phyloP scores from a whole-genome alignment of 495 filamentous ascomycete species.

The Penicillium malachiteum region DNA sequence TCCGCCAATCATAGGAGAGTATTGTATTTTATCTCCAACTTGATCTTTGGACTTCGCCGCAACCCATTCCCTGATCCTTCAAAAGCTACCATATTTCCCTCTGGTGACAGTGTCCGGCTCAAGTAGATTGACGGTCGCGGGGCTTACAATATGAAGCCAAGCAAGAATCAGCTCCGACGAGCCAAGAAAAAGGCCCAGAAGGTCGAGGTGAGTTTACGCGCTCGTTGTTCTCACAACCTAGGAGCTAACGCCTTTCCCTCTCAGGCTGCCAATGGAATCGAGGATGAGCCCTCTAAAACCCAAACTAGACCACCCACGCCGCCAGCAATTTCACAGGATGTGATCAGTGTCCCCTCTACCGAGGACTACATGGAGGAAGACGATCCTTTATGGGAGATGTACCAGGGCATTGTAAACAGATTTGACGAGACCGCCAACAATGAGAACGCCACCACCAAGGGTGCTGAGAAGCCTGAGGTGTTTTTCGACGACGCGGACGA shows the following conservation, averaged over 20 bases:
- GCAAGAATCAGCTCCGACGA: conserved; percentile 80
- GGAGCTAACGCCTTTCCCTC: conserved; percentile 14
- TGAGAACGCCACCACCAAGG: conserved; percentile 60
- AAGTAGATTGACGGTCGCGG: not conserved
- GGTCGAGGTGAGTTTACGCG: conserved; percentile 26
- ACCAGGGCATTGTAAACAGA: conserved; percentile 73
- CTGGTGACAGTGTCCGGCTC: not conserved
- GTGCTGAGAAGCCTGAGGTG: conserved; percentile 80
- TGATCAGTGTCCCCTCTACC: conserved; percentile 23
- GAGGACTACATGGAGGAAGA: conserved; percentile 53
- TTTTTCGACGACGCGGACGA: conserved; percentile 85
- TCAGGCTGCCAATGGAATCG: conserved; percentile 6
- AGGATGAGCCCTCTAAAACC: conserved; percentile 3
- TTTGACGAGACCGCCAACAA: conserved; percentile 62
- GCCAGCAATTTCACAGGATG: conserved; percentile 20
- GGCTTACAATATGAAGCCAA: conserved; percentile 52
- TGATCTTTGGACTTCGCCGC: not conserved
- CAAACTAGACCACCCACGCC: not conserved
- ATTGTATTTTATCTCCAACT: not conserved
- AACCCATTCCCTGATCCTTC: not conserved
- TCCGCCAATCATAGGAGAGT: not conserved
- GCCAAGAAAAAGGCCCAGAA: conserved; percentile 90
- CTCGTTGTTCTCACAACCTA: not conserved
- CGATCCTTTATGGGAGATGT: conserved; percentile 79
- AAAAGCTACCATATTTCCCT: not conserved